Conservation (phyloP, 2,329 filamentous ascomycete species). For the Aspergillus proliferans region DNA sequence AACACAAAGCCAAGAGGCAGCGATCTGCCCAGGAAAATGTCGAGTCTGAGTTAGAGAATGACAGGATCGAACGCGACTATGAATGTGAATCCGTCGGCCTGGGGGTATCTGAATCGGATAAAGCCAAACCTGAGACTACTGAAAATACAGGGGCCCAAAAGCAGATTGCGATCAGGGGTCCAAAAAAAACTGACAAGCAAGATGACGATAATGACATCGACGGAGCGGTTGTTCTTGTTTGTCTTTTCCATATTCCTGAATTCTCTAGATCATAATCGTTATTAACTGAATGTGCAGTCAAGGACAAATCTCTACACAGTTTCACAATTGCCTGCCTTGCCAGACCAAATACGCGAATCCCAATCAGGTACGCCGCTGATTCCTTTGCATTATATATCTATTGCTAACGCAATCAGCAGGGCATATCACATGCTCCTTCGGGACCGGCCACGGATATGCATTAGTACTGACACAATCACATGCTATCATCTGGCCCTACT, state of each 20-base stretch:
- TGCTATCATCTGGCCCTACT: conserved; percentile 88
- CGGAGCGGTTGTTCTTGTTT: conserved; percentile 32
- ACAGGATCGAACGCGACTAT: neutral
- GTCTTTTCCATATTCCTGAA: conserved; percentile 3
- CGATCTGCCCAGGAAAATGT: conserved; percentile 35
- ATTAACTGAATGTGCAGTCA: conserved; percentile 48
- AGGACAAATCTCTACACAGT: conserved; percentile 80
- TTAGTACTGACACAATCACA: conserved; percentile 73
- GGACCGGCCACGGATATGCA: conserved; percentile 64
- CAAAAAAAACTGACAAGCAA: conserved; percentile 32
- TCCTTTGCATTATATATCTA: conserved; percentile 6
- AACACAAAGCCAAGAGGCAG: conserved; percentile 42
- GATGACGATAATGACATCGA: conserved; percentile 19
- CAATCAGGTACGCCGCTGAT: conserved; percentile 52
- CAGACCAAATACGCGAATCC: conserved; percentile 65
- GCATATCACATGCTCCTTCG: conserved; percentile 59
- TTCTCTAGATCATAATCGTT: neutral
- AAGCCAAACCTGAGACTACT: neutral
- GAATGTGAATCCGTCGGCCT: neutral
- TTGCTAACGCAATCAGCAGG: conserved; percentile 36
- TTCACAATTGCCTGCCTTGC: conserved; percentile 75
- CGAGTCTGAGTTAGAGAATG: conserved; percentile 1
- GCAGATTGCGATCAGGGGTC: conserved; percentile 31
- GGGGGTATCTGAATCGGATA: neutral
- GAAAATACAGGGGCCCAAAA: conserved; percentile 18